Evolutionary conservation across 1,284 basidiomycete species (phyloP), one percentile per base, ranked within the genome.

Genomic region (Anthracocystis walkeri): DNA sequence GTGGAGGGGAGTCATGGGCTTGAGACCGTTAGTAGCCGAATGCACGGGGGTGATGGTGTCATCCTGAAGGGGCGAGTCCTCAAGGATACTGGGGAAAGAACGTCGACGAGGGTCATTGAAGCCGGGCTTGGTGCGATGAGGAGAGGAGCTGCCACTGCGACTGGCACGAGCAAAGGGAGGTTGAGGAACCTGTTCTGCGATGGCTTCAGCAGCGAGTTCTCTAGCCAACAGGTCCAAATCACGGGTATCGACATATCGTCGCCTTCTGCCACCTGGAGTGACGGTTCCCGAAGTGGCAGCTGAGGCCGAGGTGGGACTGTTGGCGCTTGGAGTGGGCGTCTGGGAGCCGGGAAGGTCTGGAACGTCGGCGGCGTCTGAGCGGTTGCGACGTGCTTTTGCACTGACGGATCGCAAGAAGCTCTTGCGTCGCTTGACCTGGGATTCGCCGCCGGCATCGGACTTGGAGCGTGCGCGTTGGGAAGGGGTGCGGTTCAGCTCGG

Each of bases 191-290:
- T 73, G 66, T 31, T 70, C 70, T 21, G 67, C 72, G 41, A 77
- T 66, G 10, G 77, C 67, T 55, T 81, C 76, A n/a, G 76, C 79
- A 4, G 80, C 78, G 14, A 81, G 73, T 49, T 81, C 78, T 35
- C 73, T 62, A 3, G 78, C 78, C 16, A 81, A 46, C 27, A 81
- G 49, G 31, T 81, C 75, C 18, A 81, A 49, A n/a, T 80, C 72
- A 14, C 80, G 66, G 12, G 80, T 81, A 40, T 81, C 78, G 33
- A 41, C 61, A 41, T 69, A 81, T 27, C 79, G 55, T 14, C 80
- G 59, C 38, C 78, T 54, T 44, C 74, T 44, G 21, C 67, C 67
- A 7, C 62, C 65, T 2, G 66, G 66, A 8, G 72, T 75, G 31
- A 54, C 59, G 7, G 69, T 60, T 10, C 65, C 70, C 14, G 65